Percentiles rank a stretch among this genome's conserved stretches.
phyloP scores from a whole-genome alignment of 495 filamentous ascomycete species.

The Penicillium coprophilum region DNA sequence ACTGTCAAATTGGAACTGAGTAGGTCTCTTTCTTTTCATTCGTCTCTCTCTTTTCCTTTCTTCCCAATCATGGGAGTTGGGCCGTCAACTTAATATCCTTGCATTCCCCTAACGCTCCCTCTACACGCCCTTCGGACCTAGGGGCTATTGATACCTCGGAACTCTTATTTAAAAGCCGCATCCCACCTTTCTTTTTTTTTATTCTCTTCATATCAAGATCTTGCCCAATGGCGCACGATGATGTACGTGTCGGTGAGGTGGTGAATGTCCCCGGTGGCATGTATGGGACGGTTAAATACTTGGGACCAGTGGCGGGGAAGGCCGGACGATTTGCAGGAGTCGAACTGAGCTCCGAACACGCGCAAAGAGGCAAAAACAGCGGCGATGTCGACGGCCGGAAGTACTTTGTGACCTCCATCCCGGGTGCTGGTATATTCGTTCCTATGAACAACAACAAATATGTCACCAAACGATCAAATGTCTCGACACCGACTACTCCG shows the following conservation, averaged over 20 bases:
- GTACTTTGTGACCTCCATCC: slow-evolving; percentile 79
- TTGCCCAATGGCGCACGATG: slow-evolving; percentile 45
- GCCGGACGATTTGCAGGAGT: slow-evolving; percentile 93
- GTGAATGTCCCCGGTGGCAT: slow-evolving; percentile 96
- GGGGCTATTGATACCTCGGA: slow-evolving; percentile 4
- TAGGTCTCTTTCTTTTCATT: neutral
- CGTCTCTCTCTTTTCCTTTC: neutral
- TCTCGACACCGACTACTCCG: slow-evolving; percentile 68
- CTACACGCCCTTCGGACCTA: slow-evolving; percentile 9
- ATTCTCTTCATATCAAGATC: slow-evolving; percentile 5
- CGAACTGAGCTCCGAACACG: slow-evolving; percentile 79
- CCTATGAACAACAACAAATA: slow-evolving; percentile 82
- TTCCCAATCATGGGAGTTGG: slow-evolving; percentile 17
- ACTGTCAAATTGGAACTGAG: neutral
- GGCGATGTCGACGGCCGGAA: slow-evolving; percentile 85
- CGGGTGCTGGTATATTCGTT: slow-evolving; percentile 90
- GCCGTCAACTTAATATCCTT: slow-evolving; percentile 10
- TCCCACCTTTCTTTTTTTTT: neutral
- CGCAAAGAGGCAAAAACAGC: slow-evolving; percentile 86
- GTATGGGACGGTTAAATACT: slow-evolving; percentile 84
- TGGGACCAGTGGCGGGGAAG: slow-evolving; percentile 85
- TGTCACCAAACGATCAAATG: slow-evolving; percentile 57
- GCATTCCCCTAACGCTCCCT: slow-evolving; percentile 17
- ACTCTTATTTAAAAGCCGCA: slow-evolving; percentile 9
- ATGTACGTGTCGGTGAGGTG: slow-evolving; percentile 77